A percentile compares a stretch with the other conserved stretches of the same genome.
phyloP scores from a whole-genome alignment of 495 filamentous ascomycete species.

The Penicillium coprophilum region DNA sequence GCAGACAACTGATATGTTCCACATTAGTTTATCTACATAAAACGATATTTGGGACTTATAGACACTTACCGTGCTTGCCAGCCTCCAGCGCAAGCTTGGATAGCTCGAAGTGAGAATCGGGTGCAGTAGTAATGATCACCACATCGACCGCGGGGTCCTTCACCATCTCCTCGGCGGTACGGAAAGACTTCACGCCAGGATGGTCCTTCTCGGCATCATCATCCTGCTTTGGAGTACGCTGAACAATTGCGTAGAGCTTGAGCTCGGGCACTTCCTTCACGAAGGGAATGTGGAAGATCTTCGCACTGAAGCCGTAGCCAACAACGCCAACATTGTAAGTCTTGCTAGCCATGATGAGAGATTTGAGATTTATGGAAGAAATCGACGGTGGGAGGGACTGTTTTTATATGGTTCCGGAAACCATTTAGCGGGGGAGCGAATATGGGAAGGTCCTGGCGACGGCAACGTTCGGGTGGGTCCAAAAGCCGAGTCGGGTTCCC shows the following conservation, averaged over 20 bases:
- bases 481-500: conserved; percentile 5
- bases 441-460: conserved; percentile 47
- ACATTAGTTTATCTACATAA: conserved; percentile 3
- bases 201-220: conserved; percentile 67
- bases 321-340: conserved; percentile 59
- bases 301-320: conserved; percentile 78
- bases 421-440: conserved; percentile 18
- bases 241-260: conserved; percentile 74
- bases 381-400: background rate
- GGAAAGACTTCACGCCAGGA: conserved; percentile 63
- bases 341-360: conserved; percentile 45
- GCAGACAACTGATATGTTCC: conserved; percentile 55
- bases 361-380: background rate
- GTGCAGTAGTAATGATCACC: conserved; percentile 72
- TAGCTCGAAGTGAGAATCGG: conserved; percentile 70
- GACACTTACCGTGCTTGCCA: conserved; percentile 65
- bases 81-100: conserved; percentile 64
- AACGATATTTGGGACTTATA: background rate
- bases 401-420: conserved; percentile 27
- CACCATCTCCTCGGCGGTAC: conserved; percentile 60
- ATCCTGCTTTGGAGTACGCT: conserved; percentile 66
- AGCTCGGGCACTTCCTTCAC: conserved; percentile 63
- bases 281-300: conserved; percentile 89
- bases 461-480: conserved; percentile 27
- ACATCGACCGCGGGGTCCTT: conserved; percentile 66